Evolutionary conservation across 2,329 filamentous ascomycete genomes (phyloP).

Genomic region (Colletotrichum sp.): DNA sequence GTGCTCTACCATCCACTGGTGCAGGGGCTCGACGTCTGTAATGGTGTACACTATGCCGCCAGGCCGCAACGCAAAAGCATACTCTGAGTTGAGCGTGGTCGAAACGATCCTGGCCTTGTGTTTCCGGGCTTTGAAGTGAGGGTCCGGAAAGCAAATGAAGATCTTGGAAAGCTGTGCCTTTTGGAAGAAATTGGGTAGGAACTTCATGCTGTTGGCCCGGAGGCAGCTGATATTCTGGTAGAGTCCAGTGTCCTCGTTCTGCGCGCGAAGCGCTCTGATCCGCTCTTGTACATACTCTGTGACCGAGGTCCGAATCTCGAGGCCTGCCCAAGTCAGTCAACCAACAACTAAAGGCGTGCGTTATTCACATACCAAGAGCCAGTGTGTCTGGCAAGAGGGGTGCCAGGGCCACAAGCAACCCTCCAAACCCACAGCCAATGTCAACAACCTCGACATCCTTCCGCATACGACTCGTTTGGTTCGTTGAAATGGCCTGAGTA

Average conservation of each 20-base stretch:
- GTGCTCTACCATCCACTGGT: constrained; percentile 91
- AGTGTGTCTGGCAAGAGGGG: constrained; percentile 82
- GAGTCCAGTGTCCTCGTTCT: constrained; percentile 55
- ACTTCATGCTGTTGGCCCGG: constrained; percentile 98
- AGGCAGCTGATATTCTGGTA: constrained; percentile 92
- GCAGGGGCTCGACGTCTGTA: constrained; percentile 94
- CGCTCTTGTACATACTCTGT: constrained; percentile 90
- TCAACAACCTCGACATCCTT: constrained; percentile 90
- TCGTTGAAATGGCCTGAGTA: constrained; percentile 15
- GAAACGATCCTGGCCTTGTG: constrained; percentile 97
- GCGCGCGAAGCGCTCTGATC: constrained; percentile 78
- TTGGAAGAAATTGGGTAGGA: constrained; percentile 95
- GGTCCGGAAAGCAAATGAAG: constrained; percentile 98
- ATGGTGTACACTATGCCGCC: constrained; percentile 95
- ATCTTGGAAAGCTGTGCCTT: constrained; percentile 84
- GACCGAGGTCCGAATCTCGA: constrained; percentile 92
- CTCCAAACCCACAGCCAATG: constrained; percentile 96
- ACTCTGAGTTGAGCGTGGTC: constrained; percentile 86
- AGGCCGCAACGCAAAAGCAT: constrained; percentile 83
- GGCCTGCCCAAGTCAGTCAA: constrained; percentile 55
- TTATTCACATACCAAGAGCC: constrained; percentile 70
- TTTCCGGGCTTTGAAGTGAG: constrained; percentile 96
- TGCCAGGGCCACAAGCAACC: constrained; percentile 83
- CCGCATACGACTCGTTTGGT: constrained; percentile 44
- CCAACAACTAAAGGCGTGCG: background rate